Conservation (phyloP, 2,329 filamentous ascomycete genomes). For the Penicillium sp. region DNA sequence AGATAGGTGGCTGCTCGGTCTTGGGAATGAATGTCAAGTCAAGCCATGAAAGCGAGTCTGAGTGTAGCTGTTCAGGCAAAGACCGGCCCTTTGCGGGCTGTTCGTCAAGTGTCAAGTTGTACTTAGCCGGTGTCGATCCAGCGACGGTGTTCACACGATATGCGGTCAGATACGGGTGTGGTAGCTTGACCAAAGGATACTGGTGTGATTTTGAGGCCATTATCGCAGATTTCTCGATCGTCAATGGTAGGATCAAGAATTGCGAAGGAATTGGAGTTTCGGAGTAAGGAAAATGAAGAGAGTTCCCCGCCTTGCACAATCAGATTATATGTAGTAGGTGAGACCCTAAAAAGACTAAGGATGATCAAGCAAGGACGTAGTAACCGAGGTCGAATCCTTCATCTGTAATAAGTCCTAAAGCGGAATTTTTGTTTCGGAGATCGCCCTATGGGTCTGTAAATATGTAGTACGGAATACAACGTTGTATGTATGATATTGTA, state of each 20-base stretch:
- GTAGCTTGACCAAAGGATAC: conserved; percentile 47
- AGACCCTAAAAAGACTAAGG: background rate
- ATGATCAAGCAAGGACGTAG: background rate
- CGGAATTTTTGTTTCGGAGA: background rate
- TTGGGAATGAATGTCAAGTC: conserved; percentile 31
- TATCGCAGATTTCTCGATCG: background rate
- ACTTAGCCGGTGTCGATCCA: conserved; percentile 28
- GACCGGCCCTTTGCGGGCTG: conserved; percentile 31
- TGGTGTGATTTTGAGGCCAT: conserved; percentile 17
- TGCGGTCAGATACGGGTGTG: conserved; percentile 49
- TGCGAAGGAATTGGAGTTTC: background rate
- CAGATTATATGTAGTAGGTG: conserved; percentile 6
- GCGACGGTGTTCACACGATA: conserved; percentile 40
- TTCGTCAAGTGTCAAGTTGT: conserved; percentile 37
- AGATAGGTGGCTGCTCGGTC: conserved; percentile 19
- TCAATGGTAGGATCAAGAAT: background rate
- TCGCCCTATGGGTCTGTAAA: background rate
- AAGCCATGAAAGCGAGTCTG: conserved; percentile 39
- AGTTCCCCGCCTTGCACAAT: background rate
- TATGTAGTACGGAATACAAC: background rate
- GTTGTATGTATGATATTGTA: background rate
- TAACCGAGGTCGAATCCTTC: conserved; percentile 7
- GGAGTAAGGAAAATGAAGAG: background rate
- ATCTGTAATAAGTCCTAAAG: background rate
- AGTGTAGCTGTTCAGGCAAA: conserved; percentile 42